Conservation (phyloP, 768 basidiomycete species). For the Mycena indigotica region DNA sequence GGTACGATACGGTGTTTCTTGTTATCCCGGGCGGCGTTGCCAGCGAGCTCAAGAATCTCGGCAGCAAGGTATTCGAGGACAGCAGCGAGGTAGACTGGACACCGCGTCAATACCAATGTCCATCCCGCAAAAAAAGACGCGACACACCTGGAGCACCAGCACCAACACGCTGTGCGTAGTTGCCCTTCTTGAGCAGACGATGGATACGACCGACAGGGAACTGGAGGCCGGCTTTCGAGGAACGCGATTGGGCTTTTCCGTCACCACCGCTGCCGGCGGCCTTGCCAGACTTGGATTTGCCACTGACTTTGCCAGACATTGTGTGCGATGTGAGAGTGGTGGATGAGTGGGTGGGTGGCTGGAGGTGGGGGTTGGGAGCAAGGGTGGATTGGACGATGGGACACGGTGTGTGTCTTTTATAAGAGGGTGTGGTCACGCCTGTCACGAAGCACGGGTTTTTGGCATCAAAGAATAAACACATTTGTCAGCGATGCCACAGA, state of each 20-base stretch:
- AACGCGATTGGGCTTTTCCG: slow-evolving; percentile 66
- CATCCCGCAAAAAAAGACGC: not conserved
- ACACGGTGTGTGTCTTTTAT: too few species aligned
- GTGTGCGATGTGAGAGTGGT: not conserved
- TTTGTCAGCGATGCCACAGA: not conserved
- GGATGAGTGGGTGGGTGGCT: not conserved
- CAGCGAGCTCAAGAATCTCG: slow-evolving; percentile 91
- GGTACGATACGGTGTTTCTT: slow-evolving; percentile 95
- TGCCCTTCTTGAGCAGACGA: slow-evolving; percentile 84
- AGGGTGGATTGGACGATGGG: too few species aligned
- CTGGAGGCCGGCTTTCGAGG: slow-evolving; percentile 74
- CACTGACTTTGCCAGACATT: slow-evolving; percentile 16
- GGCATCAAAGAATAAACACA: too few species aligned
- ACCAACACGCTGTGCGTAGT: slow-evolving; percentile 87
- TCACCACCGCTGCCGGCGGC: slow-evolving; percentile 46
- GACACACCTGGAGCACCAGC: slow-evolving; percentile 79
- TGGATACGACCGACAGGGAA: slow-evolving; percentile 94
- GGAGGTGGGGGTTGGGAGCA: too few species aligned
- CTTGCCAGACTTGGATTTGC: slow-evolving; percentile 42
- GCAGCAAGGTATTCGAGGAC: slow-evolving; percentile 92
- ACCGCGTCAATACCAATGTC: slow-evolving; percentile 8
- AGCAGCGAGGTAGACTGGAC: slow-evolving; percentile 81
- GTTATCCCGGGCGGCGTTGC: slow-evolving; percentile 81
- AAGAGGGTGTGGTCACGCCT: too few species aligned
- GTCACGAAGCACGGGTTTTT: too few species aligned